Base-by-base conservation (phyloP, 805 yeast genomes). In the Candida cerambycidarum region DNA sequence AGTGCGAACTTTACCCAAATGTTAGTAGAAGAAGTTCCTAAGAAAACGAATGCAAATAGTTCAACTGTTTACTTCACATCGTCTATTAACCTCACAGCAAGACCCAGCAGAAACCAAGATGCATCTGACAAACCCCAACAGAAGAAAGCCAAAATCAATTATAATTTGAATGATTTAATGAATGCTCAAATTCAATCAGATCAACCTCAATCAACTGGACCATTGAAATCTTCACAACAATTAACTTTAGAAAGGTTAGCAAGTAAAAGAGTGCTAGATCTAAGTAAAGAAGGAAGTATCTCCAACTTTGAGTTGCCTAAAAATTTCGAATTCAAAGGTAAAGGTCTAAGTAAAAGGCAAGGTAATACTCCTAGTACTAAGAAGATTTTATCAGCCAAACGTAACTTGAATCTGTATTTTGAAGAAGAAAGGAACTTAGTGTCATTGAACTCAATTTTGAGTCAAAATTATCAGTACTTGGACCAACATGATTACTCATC, bases 321-420 rank as follows among this genome's bases (percentile, higher is more conserved):
- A 42, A 62, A 61, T 42, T 69, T 70, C 44, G 54, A 60, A 13
- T 69, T 66, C 49, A 60, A 62, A 29, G 48, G 46, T 37, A 57
- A 59, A 38, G 56, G 53, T 39, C 36, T 44, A 13, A 31, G 14
- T n/a, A 18, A 38, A 16, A 56, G 72, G 39, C 52, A 62, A 19
- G 76, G 76, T 4, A 68, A 67, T 41, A 70, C 76, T 12, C 75
- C 75, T 7, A 57, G 71, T 10, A 67, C 76, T 3, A 70, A 70
- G 52, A 61, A 57, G 38, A 69, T 71, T 14, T 49, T 71, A 23
- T 65, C 74, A 19, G 73, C 75, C 1, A 55, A 69, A 24, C 55
- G 76, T 30, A 71, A 68, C 52, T 61, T 71, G 50, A 68, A 65
- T 43, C 65, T 62, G 62, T 70, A 70, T 47, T 69, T 70, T 43